phyloP scores from a whole-genome alignment of 1,284 basidiomycete genomes.

The Cryptococcus maquisensis region DNA sequence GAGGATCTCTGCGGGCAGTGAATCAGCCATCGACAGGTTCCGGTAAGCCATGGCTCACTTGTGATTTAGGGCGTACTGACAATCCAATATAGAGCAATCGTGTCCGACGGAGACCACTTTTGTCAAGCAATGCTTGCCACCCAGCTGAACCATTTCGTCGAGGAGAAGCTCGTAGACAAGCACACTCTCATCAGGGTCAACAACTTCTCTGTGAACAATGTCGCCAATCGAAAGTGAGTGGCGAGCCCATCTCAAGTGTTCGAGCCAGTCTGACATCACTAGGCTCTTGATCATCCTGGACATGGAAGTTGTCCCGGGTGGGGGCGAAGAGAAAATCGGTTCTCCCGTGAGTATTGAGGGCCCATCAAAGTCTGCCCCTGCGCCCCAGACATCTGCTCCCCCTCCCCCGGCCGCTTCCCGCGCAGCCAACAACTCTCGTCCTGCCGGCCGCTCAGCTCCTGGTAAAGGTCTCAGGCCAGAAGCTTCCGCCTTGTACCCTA shows the following conservation, averaged over 20 bases:
- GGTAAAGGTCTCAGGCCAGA: background rate
- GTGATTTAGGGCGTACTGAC: background rate
- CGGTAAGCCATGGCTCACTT: conserved; percentile 26
- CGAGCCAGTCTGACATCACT: background rate
- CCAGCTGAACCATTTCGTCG: conserved; percentile 74
- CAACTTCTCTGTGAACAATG: conserved; percentile 75
- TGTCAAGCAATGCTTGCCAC: conserved; percentile 94
- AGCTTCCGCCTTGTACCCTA: conserved; percentile 62
- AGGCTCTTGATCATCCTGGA: conserved; percentile 83
- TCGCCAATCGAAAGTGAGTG: conserved; percentile 74
- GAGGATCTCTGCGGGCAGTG: conserved; percentile 55
- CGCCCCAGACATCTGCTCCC: conserved; percentile 26
- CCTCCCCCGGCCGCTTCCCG: conserved; percentile 8
- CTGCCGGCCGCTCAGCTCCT: conserved; percentile 11
- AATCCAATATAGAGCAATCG: conserved; percentile 46
- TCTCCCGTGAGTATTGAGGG: conserved; percentile 56
- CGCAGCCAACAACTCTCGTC: background rate
- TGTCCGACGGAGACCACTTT: conserved; percentile 71
- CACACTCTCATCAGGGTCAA: conserved; percentile 70
- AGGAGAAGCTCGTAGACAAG: conserved; percentile 64
- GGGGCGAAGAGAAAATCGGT: conserved; percentile 66
- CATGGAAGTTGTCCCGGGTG: conserved; percentile 57
- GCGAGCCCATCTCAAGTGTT: background rate
- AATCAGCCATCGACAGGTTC: conserved; percentile 43
- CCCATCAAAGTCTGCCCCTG: conserved; percentile 23